These are phyloP conservation scores for Lepidium campestre DNA, from an alignment of 441 rosid genomes.

Conservation along the genomic window DNA sequence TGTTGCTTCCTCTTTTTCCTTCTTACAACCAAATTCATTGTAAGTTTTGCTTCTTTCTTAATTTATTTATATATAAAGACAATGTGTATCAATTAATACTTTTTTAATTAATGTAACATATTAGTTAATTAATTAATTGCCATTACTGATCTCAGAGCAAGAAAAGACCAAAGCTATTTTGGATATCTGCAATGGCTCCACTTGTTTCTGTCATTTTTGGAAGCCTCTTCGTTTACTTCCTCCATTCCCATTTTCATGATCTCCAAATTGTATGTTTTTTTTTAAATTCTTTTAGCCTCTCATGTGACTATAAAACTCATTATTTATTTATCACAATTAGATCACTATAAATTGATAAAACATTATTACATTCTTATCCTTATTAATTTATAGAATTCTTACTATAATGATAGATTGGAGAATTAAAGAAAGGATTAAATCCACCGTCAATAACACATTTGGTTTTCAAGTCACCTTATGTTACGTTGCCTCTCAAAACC, in stretches of 20 bases:
- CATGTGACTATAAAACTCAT: background rate
- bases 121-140: background rate
- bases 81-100: background rate
- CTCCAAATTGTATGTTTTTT: constrained; percentile 38
- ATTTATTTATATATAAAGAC: background rate
- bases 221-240: constrained; percentile 43
- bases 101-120: background rate
- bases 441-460: constrained; percentile 41
- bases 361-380: no score
- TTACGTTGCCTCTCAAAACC: constrained; percentile 38
- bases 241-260: constrained; percentile 49
- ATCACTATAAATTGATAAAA: no score
- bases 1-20: constrained; percentile 54
- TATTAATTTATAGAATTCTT: no score
- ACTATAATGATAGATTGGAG: no score
- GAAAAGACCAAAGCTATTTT: constrained; percentile 43
- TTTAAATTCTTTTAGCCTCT: no score
- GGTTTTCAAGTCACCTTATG: constrained; percentile 37
- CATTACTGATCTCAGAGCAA: constrained; percentile 42
- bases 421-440: constrained; percentile 50
- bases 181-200: constrained; percentile 62
- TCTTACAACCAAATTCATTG: constrained; percentile 42
- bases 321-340: no score
- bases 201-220: constrained; percentile 52
- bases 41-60: constrained; percentile 22